Base-by-base conservation (phyloP, 2,329 filamentous ascomycete species). In the Alternaria incomplexa region DNA sequence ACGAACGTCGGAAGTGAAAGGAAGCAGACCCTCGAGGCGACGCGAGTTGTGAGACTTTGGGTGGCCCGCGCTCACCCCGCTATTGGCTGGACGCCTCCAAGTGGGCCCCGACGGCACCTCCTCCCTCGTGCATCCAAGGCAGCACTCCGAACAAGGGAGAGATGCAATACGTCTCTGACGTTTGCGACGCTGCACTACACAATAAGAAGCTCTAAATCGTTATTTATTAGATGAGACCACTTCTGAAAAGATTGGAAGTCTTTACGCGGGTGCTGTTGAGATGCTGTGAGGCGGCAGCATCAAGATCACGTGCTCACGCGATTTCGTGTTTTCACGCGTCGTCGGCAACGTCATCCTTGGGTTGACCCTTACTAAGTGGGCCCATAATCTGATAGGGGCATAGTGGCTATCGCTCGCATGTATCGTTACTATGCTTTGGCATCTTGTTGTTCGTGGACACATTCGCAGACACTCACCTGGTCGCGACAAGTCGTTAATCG, bases 41-140 rank as follows among this genome's bases (percentile, higher is more conserved):
- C 63, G 62, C 55, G 63, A 66, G 60, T 46, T 45, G 64, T 69
- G 61, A 73, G 69, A 70, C 72, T 60, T 69, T 64, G 59, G 65
- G 50, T 55, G 60, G 58, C 52, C 36, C 60, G 57, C 48, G 60
- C 63, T 51, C 45, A 28, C 23, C 36, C 36, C 43, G 46, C 55
- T 47, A 64, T 68, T 66, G 63, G 61, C 58, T 62, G 46, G 36
- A 32, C 17, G 25, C 28, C 13, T n/a, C 28, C 30, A 23, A 36
- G 55, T 52, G 50, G 50, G 44, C 36, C 36, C 36, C 0, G 36
- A 40, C 36, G 36, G 30, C 25, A 9, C 22, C 51, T 56, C 59
- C 54, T 51, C 25, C 44, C n/a, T 30, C 40, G 9, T 51, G 28
- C 30, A 36, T 54, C 9, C 25, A 15, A 61, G 25, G 45, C 58